Conservation (phyloP, 352 stramenopile species). For the Phytophthora cryptogea region DNA sequence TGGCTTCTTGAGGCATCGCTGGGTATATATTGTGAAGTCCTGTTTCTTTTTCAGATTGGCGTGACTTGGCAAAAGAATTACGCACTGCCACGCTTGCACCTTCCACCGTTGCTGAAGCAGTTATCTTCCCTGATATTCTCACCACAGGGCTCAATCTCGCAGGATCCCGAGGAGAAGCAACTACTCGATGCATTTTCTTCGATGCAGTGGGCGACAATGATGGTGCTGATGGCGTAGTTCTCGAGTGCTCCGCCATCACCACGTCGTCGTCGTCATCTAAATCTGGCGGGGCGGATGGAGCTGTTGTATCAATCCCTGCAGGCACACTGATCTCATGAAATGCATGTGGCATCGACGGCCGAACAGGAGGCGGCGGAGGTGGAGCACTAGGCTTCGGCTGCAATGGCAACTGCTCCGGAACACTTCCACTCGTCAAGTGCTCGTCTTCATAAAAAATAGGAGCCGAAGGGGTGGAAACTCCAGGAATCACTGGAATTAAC, state of each 20-base stretch:
- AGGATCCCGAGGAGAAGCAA: conserved; percentile 15
- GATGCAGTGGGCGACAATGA: conserved; percentile 50
- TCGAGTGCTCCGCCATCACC: conserved; percentile 9
- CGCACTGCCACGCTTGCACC: conserved; percentile 40
- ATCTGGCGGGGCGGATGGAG: conserved; percentile 38
- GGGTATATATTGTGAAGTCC: conserved; percentile 47
- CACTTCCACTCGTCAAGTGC: background rate
- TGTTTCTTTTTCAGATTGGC: conserved; percentile 35
- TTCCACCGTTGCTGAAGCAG: conserved; percentile 22
- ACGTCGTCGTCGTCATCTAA: conserved; percentile 30
- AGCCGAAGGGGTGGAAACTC: conserved; percentile 31
- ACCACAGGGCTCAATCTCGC: conserved; percentile 27
- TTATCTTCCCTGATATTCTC: conserved; percentile 14
- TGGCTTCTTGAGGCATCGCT: conserved; percentile 24
- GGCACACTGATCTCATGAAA: conserved; percentile 36
- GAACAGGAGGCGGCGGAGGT: conserved; percentile 9
- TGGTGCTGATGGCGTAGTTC: conserved; percentile 35
- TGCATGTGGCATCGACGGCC: conserved; percentile 27
- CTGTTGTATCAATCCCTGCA: background rate
- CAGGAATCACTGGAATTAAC: background rate
- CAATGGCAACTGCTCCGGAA: conserved; percentile 8
- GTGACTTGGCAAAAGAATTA: conserved; percentile 54
- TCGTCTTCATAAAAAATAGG: conserved; percentile 32
- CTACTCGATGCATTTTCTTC: conserved; percentile 43
- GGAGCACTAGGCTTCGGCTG: conserved; percentile 22